phyloP scores from a whole-genome alignment of 805 yeast genomes.

The Yamadazyma olivae region DNA sequence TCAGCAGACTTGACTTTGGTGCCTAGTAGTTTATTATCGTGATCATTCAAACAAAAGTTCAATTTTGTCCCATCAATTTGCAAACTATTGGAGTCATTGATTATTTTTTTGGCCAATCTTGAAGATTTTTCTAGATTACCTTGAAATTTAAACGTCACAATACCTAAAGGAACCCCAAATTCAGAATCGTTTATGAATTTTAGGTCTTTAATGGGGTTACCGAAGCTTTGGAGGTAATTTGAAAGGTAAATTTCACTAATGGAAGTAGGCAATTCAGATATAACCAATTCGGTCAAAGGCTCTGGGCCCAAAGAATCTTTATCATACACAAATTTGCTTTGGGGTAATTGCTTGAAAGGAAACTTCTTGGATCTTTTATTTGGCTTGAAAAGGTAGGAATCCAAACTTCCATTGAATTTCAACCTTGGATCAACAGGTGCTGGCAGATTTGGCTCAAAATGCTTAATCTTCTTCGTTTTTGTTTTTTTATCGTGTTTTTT shows the following conservation, averaged over 20 bases:
- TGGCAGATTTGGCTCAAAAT: constrained; percentile 19
- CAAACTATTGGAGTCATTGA: constrained; percentile 25
- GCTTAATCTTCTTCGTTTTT: constrained; percentile 39
- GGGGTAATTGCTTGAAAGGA: constrained; percentile 42
- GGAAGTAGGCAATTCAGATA: constrained; percentile 62
- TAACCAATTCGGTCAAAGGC: constrained; percentile 66
- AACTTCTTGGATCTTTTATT: constrained; percentile 38
- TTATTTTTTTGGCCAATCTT: constrained; percentile 31
- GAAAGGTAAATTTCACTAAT: constrained; percentile 43
- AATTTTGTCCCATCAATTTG: constrained; percentile 53
- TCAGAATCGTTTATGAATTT: constrained; percentile 64
- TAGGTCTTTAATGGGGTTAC: constrained; percentile 55
- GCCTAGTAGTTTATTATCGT: constrained; percentile 35
- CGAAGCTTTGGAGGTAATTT: constrained; percentile 60
- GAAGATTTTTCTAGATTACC: constrained; percentile 49
- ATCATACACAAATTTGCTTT: constrained; percentile 53
- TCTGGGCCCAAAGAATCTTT: constrained; percentile 70
- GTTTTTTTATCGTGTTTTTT: constrained; percentile 28
- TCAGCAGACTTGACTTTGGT: constrained; percentile 35
- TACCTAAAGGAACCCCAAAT: constrained; percentile 76
- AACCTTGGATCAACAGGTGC: constrained; percentile 42
- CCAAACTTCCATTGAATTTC: constrained; percentile 12
- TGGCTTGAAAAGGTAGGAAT: constrained; percentile 33
- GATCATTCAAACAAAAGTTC: constrained; percentile 51
- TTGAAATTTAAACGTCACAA: constrained; percentile 60